phyloP scores from a whole-genome alignment of 202 grass and related monocot genomes.

The Tripidium arundinaceum region DNA sequence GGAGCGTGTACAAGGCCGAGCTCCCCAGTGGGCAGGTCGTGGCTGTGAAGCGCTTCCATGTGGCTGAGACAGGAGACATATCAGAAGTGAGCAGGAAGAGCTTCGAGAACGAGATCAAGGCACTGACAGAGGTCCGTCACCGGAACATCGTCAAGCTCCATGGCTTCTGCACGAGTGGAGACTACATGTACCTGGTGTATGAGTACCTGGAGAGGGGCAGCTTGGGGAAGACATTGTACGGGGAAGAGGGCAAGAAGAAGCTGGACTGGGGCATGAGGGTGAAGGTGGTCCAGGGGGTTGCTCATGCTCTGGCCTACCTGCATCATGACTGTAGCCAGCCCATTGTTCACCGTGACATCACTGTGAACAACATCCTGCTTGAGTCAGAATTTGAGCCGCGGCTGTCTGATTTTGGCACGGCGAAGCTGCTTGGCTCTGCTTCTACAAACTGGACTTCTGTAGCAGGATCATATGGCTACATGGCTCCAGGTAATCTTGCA shows the following conservation, averaged over 20 bases:
- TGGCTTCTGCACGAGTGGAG: slow-evolving; percentile 67
- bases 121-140: slow-evolving; percentile 69
- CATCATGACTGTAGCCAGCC: slow-evolving; percentile 63
- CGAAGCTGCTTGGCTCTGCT: slow-evolving; percentile 49
- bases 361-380: slow-evolving; percentile 63
- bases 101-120: slow-evolving; percentile 69
- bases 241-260: slow-evolving; percentile 54
- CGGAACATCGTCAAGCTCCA: slow-evolving; percentile 78
- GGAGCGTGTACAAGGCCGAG: slow-evolving; percentile 63
- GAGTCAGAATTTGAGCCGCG: slow-evolving; percentile 66
- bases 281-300: slow-evolving; percentile 66
- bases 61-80: slow-evolving; percentile 35
- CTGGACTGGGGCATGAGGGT: slow-evolving; percentile 61
- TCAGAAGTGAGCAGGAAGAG: slow-evolving; percentile 53
- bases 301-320: slow-evolving; percentile 72
- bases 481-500: slow-evolving; percentile 58
- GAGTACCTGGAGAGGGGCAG: slow-evolving; percentile 79
- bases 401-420: slow-evolving; percentile 72
- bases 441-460: slow-evolving; percentile 78
- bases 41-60: slow-evolving; percentile 67
- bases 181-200: slow-evolving; percentile 76
- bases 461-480: slow-evolving; percentile 83
- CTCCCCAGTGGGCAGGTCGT: slow-evolving; percentile 55
- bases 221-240: slow-evolving; percentile 58
- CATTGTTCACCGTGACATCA: slow-evolving; percentile 70